Percentiles rank a stretch among this genome's conserved stretches.
phyloP scores from a whole-genome alignment of 1,284 basidiomycete genomes.

The Trichosporon faecale region DNA sequence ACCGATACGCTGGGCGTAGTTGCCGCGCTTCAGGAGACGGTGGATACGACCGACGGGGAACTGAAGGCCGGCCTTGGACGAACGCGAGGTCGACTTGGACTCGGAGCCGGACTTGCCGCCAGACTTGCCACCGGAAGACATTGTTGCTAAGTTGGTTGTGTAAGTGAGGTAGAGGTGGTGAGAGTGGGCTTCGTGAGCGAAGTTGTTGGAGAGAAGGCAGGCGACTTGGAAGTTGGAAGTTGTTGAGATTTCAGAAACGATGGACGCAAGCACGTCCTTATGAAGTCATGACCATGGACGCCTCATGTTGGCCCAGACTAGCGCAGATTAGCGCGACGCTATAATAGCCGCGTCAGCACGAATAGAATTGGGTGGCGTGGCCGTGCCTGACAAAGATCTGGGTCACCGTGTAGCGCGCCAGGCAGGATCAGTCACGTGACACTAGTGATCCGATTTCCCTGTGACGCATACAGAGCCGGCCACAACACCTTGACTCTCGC shows the following conservation, averaged over 20 bases:
- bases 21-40: constrained; percentile 78
- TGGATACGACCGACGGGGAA: constrained; percentile 85
- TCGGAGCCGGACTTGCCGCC: constrained; percentile 56
- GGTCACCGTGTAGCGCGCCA: too few species aligned
- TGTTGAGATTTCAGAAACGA: neutral
- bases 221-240: neutral
- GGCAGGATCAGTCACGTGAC: too few species aligned
- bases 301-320: too few species aligned
- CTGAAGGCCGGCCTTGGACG: constrained; percentile 78
- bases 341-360: too few species aligned
- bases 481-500: neutral
- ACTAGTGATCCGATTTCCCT: too few species aligned
- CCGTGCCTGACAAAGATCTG: too few species aligned
- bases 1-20: constrained; percentile 72
- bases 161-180: constrained; percentile 2
- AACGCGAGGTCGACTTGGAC: constrained; percentile 65
- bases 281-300: neutral
- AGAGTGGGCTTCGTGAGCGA: neutral
- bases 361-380: too few species aligned
- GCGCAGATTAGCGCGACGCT: too few species aligned
- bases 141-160: constrained; percentile 44
- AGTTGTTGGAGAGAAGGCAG: neutral
- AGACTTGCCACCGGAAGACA: constrained; percentile 57
- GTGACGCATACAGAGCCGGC: too few species aligned
- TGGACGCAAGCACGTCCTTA: neutral